Evolutionary conservation across 768 basidiomycete species (phyloP).

Genomic region (Xerocomellus chrysenteron): DNA sequence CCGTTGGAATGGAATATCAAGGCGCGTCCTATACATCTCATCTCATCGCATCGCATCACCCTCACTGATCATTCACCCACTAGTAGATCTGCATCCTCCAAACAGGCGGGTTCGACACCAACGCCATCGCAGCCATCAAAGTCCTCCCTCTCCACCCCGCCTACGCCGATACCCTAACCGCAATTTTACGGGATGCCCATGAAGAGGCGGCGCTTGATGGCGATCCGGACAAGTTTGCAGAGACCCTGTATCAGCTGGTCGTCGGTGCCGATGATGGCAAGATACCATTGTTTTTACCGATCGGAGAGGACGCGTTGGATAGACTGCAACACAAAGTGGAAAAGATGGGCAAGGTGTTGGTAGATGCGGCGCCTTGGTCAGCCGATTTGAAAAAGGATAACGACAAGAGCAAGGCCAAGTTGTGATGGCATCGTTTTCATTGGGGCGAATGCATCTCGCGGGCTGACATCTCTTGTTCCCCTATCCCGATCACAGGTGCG

Average conservation of each 20-base stretch:
- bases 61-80: no score
- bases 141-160: conserved; percentile 7
- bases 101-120: conserved; percentile 19
- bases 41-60: no score
- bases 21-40: background rate
- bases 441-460: no score
- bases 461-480: no score
- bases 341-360: background rate
- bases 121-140: background rate
- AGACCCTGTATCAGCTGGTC: conserved; percentile 1
- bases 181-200: background rate
- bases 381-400: background rate
- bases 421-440: background rate
- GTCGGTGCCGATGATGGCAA: background rate
- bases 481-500: no score
- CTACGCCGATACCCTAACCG: background rate
- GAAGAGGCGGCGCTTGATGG: background rate
- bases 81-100: conserved; percentile 16
- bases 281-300: conserved; percentile 4
- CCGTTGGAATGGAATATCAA: conserved; percentile 21
- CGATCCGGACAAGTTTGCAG: conserved; percentile 17
- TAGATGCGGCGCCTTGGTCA: conserved; percentile 3
- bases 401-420: background rate
- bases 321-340: background rate
- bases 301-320: conserved; percentile 9